These are phyloP conservation scores for Rhododendron kiyosumense DNA, from an alignment of 148 eudicot genomes.

Conservation along the genomic window DNA sequence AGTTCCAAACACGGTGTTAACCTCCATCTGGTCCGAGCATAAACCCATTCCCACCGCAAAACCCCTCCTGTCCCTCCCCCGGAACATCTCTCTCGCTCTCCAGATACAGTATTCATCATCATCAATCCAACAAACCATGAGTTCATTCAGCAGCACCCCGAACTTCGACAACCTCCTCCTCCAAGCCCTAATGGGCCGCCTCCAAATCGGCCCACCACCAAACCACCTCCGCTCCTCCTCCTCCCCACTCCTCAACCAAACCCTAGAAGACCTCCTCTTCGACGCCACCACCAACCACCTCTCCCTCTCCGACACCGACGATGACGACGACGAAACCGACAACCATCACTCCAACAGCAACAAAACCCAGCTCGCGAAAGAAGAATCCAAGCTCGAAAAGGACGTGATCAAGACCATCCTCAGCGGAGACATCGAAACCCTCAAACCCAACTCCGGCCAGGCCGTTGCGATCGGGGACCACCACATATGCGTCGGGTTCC, in stretches of 20 bases:
- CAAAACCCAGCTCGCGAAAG: constrained; percentile 57
- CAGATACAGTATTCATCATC: neutral
- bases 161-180: constrained; percentile 84
- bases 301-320: constrained; percentile 28
- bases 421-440: constrained; percentile 47
- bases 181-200: constrained; percentile 68
- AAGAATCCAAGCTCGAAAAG: constrained; percentile 77
- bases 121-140: constrained; percentile 20
- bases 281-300: constrained; percentile 30
- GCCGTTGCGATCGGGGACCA: constrained; percentile 78
- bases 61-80: neutral
- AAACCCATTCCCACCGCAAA: neutral
- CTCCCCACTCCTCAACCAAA: constrained; percentile 34
- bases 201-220: constrained; percentile 48
- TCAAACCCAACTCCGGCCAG: constrained; percentile 95
- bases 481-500: constrained; percentile 88
- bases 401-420: constrained; percentile 60
- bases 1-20: neutral
- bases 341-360: constrained; percentile 7
- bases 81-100: neutral
- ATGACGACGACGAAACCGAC: constrained; percentile 11
- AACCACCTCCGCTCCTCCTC: neutral
- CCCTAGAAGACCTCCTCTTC: constrained; percentile 74
- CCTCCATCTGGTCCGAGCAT: neutral
- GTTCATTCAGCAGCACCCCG: constrained; percentile 52